A percentile compares a stretch with the other conserved stretches of the same genome.
phyloP scores from a whole-genome alignment of 352 stramenopile species.

The Globisporangium abappressorium region DNA sequence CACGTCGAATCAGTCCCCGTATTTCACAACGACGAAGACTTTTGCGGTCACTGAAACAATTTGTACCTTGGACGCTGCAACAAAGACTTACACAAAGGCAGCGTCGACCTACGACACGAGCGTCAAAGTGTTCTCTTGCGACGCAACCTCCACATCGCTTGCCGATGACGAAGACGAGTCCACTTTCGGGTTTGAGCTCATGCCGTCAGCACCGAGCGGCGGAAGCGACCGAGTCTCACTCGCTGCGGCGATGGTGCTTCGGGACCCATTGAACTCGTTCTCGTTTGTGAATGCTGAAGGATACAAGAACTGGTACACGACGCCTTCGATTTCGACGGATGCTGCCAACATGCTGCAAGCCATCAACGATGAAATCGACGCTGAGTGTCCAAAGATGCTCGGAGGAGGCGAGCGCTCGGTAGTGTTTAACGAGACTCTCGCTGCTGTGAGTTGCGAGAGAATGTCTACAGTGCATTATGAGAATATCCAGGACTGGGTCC shows the following conservation, averaged over 20 bases:
- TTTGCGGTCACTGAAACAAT: conserved; percentile 30
- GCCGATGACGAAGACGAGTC: conserved; percentile 40
- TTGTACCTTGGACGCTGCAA: conserved; percentile 24
- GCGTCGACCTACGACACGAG: conserved; percentile 27
- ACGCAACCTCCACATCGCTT: conserved; percentile 40
- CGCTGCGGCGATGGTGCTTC: conserved; percentile 34
- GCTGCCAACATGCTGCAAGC: conserved; percentile 15
- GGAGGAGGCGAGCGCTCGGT: conserved; percentile 37
- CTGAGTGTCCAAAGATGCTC: conserved; percentile 20
- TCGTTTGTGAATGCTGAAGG: conserved; percentile 49
- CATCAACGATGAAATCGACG: conserved; percentile 38
- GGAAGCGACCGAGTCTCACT: conserved; percentile 29
- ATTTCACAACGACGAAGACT: conserved; percentile 35
- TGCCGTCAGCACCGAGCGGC: conserved; percentile 15
- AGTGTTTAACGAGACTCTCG: conserved; percentile 47
- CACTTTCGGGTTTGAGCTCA: conserved; percentile 49
- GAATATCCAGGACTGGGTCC: conserved; percentile 39
- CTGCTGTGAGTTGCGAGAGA: conserved; percentile 24
- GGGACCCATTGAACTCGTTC: conserved; percentile 31
- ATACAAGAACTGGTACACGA: conserved; percentile 47
- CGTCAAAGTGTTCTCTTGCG: conserved; percentile 42
- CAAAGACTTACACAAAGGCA: conserved; percentile 29
- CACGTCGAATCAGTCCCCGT: conserved; percentile 31
- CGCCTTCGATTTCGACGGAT: conserved; percentile 13
- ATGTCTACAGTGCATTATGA: conserved; percentile 34